A percentile compares a stretch with the other conserved stretches of the same genome.
These are phyloP conservation scores for Verticillium longisporum DNA, from an alignment of 2,329 filamentous ascomycete species.

Conservation along the genomic window DNA sequence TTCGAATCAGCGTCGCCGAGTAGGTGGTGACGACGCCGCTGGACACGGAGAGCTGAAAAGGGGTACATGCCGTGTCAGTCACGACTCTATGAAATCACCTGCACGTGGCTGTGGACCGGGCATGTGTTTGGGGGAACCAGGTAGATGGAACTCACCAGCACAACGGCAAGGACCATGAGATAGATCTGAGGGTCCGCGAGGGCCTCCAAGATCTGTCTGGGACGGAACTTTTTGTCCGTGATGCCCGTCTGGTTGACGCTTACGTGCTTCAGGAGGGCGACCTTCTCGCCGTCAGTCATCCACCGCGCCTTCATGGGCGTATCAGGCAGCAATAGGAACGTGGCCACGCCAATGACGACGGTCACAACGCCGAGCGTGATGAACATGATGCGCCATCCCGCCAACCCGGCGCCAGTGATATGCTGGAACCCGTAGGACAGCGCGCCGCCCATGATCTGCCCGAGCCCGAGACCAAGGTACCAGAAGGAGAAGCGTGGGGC, in stretches of 20 bases:
- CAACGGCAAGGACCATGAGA: constrained; percentile 38
- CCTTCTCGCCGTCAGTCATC: constrained; percentile 25
- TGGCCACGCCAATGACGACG: constrained; percentile 27
- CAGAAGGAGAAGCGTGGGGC: constrained; percentile 53
- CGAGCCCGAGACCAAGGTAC: constrained; percentile 53
- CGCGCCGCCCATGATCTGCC: constrained; percentile 41
- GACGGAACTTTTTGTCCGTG: constrained; percentile 44
- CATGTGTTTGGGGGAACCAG: neutral
- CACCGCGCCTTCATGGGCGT: constrained; percentile 35
- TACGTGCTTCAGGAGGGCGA: constrained; percentile 44
- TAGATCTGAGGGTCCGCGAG: constrained; percentile 45
- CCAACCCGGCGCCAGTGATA: constrained; percentile 28
- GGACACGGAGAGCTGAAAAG: constrained; percentile 37
- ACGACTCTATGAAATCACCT: neutral
- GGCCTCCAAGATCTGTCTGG: constrained; percentile 44
- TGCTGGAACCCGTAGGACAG: constrained; percentile 48
- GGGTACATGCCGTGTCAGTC: neutral
- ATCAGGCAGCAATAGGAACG: constrained; percentile 35
- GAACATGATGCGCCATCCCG: constrained; percentile 39
- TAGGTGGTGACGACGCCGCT: constrained; percentile 48
- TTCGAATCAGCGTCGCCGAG: constrained; percentile 44
- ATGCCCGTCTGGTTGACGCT: constrained; percentile 53
- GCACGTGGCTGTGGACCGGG: neutral
- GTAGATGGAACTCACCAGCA: constrained; percentile 29
- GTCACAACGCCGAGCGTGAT: constrained; percentile 35